Percentiles rank a stretch among this genome's conserved stretches.
phyloP scores from a whole-genome alignment of 139 green algal genomes.

The Ettlia oleoabundans region DNA sequence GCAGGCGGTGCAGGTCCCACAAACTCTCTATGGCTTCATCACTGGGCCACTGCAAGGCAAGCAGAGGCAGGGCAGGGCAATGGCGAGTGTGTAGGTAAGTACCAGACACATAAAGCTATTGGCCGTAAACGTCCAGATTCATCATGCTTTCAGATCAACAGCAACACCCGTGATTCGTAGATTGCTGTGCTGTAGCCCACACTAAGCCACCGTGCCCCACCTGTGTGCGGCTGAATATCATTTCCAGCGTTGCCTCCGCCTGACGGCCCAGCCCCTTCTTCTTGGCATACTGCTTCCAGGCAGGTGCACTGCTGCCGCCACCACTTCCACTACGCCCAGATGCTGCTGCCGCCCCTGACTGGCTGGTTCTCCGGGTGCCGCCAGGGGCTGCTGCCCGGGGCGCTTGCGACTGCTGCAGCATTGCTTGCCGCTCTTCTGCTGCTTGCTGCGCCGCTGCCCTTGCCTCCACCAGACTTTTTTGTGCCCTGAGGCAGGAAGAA shows the following conservation, averaged over 20 bases:
- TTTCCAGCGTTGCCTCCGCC: slow-evolving; percentile 36
- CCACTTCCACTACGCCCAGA: neutral
- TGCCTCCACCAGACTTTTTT: slow-evolving; percentile 4
- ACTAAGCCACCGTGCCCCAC: neutral
- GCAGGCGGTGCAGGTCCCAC: slow-evolving; percentile 39
- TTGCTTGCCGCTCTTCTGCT: neutral
- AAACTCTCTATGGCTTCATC: slow-evolving; percentile 20
- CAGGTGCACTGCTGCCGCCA: neutral
- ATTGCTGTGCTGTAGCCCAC: too few relatives aligned
- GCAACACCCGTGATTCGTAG: too few relatives aligned
- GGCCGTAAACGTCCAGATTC: too few relatives aligned
- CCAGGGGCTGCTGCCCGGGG: neutral
- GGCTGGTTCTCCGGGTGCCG: neutral
- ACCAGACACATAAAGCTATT: too few relatives aligned
- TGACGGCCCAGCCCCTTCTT: slow-evolving; percentile 26
- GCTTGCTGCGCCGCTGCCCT: slow-evolving; percentile 13
- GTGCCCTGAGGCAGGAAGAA: neutral
- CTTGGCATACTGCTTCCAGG: neutral
- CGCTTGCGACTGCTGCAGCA: neutral
- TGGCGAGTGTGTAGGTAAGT: neutral
- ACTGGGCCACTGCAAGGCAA: slow-evolving; percentile 7
- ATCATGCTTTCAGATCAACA: too few relatives aligned
- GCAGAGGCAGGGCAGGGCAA: neutral
- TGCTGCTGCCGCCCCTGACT: neutral
- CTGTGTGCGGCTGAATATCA: slow-evolving; percentile 25